Base-by-base conservation (phyloP, 164 flowering plant genomes). In the Macadamia tetraphylla region DNA sequence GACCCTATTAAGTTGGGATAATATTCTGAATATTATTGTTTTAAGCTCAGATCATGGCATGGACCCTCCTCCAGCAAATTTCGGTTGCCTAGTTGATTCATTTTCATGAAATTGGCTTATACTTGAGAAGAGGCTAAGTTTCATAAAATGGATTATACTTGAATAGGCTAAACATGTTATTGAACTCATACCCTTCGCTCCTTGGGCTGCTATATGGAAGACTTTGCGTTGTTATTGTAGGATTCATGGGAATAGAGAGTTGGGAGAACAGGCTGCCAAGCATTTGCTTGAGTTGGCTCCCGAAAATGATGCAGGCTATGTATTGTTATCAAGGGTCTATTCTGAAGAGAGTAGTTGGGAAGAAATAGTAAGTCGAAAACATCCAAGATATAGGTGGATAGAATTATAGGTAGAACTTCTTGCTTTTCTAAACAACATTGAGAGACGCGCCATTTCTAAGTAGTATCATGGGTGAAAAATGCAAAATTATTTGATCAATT, bases 171-270 rank as follows among this genome's bases (percentile, higher is more conserved):
- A 75, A 70, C 31, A 48, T 15, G 57, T 82, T 40, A 79, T 86
- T 44, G 77, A 77, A 63, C 65, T 18, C 8, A 85, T 86, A 87
- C 88, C 91, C 0, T 80, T 72, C 71, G 73, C 70, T n/a, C 82
- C 87, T 11, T 81, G 86, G 87, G 80, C 86, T 8, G 84, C 82
- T 10, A 73, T 86, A 63, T 75, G 61, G 80, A 82, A 85, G 76
- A 79, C 88, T 32, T 65, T 86, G 58, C 85, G 85, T 8, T 81
- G 77, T 76, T 83, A 84, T 46, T 85, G 88, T 63, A 76, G 81
- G 71, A 78, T 73, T 51, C 80, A 85, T 71, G 83, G 85, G 49
- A 74, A 82, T 52, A 76, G 53, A 52, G 74, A 77, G 64, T 62
- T 82, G 71, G 84, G 81, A 18, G 74, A 80, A 70, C 74, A 80